Conservation (phyloP, 495 filamentous ascomycete genomes). For the Penicillium antarcticum region DNA sequence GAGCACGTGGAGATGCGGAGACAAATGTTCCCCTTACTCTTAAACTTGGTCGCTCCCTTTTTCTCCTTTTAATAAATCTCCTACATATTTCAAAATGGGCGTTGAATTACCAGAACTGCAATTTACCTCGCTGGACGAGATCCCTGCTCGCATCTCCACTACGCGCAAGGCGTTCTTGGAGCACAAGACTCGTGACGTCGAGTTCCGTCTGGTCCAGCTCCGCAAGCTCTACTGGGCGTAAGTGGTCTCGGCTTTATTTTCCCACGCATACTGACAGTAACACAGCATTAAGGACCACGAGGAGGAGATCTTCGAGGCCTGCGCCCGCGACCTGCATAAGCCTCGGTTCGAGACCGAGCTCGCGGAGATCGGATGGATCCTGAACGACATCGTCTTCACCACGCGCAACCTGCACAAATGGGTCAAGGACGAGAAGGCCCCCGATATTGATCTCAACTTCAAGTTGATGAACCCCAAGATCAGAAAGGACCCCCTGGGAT, state of each 20-base stretch:
- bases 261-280: slow-evolving; percentile 3
- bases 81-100: slow-evolving; percentile 16
- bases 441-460: slow-evolving; percentile 66
- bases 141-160: slow-evolving; percentile 55
- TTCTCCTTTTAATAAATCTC: slow-evolving; percentile 1
- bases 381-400: slow-evolving; percentile 75
- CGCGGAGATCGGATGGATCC: slow-evolving; percentile 68
- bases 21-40: not conserved
- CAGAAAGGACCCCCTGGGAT: slow-evolving; percentile 84
- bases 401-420: slow-evolving; percentile 73
- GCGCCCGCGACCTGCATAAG: slow-evolving; percentile 72
- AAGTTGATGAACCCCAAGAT: slow-evolving; percentile 68
- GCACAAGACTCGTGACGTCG: slow-evolving; percentile 75
- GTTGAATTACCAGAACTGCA: slow-evolving; percentile 53
- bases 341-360: slow-evolving; percentile 64
- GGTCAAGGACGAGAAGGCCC: slow-evolving; percentile 74
- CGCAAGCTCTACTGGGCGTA: slow-evolving; percentile 92
- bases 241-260: slow-evolving; percentile 12
- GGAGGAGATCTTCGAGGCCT: slow-evolving; percentile 64
- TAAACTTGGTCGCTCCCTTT: not conserved
- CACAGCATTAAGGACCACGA: slow-evolving; percentile 68
- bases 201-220: slow-evolving; percentile 80
- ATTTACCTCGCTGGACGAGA: slow-evolving; percentile 62
- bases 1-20: slow-evolving; percentile 28
- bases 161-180: slow-evolving; percentile 64